Conservation (phyloP, 768 basidiomycete species). For the Lactifluus subvellereus region DNA sequence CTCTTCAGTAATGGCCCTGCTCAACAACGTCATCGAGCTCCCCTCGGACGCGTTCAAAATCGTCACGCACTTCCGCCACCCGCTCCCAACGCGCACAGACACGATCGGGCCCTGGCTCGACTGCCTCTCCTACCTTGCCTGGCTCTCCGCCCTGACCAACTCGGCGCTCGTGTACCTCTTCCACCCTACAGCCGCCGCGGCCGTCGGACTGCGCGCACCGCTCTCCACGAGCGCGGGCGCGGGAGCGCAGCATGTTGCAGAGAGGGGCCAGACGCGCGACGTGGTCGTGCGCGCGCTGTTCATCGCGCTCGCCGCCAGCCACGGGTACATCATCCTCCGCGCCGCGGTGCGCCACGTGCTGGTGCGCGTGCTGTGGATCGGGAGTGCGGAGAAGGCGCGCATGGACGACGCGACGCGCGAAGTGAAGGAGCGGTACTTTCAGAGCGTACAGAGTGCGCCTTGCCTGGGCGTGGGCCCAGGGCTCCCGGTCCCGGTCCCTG, state of each 20-base stretch:
- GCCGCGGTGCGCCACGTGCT: slow-evolving; percentile 59
- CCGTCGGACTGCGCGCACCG: slow-evolving; percentile 24
- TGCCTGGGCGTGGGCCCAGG: slow-evolving; percentile 18
- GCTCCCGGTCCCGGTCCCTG: no score
- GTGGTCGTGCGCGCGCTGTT: slow-evolving; percentile 32
- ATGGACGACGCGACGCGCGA: slow-evolving; percentile 50
- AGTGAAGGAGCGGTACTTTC: slow-evolving; percentile 42
- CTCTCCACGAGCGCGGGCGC: slow-evolving; percentile 21
- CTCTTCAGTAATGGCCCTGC: slow-evolving; percentile 60
- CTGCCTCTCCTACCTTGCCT: slow-evolving; percentile 78
- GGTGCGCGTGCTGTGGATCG: slow-evolving; percentile 72
- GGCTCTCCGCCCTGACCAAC: slow-evolving; percentile 85
- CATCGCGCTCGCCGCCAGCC: slow-evolving; percentile 77
- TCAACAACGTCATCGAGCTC: slow-evolving; percentile 91
- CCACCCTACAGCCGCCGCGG: slow-evolving; percentile 39
- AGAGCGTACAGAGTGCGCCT: slow-evolving; percentile 29
- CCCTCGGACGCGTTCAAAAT: slow-evolving; percentile 97
- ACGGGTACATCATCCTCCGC: slow-evolving; percentile 72
- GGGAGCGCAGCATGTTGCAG: not conserved
- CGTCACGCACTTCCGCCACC: slow-evolving; percentile 73
- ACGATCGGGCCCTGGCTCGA: slow-evolving; percentile 95
- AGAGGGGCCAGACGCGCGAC: not conserved
- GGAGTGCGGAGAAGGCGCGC: slow-evolving; percentile 58
- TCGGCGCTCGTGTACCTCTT: slow-evolving; percentile 90
- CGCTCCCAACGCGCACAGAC: slow-evolving; percentile 82